Percentiles rank a stretch among this genome's conserved stretches.
phyloP scores from a whole-genome alignment of 805 yeast species.

The Suhomyces sp. region DNA sequence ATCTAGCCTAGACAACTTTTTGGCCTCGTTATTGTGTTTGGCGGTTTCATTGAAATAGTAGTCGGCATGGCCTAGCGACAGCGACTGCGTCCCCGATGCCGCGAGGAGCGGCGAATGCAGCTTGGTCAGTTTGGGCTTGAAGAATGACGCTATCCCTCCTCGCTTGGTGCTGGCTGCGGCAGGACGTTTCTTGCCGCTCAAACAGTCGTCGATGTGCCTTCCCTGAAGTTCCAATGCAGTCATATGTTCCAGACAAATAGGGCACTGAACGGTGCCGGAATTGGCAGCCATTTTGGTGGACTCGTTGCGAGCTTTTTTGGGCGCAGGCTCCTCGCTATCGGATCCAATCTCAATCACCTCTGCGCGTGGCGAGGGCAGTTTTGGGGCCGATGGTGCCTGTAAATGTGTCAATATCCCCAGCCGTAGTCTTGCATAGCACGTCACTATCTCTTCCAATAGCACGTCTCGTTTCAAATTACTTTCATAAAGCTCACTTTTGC shows the following conservation, averaged over 20 bases:
- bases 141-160: slow-evolving; percentile 28
- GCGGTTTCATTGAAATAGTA: slow-evolving; percentile 31
- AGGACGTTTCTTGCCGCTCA: slow-evolving; percentile 27
- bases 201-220: slow-evolving; percentile 61
- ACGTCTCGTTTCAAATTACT: slow-evolving; percentile 65
- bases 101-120: slow-evolving; percentile 2
- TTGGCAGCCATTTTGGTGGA: slow-evolving; percentile 15
- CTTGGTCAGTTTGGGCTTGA: slow-evolving; percentile 16
- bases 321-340: slow-evolving; percentile 7
- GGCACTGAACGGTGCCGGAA: slow-evolving; percentile 53
- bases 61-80: slow-evolving; percentile 19
- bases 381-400: slow-evolving; percentile 7
- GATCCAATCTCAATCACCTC: slow-evolving; percentile 16
- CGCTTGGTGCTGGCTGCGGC: slow-evolving; percentile 2
- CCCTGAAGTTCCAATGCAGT: slow-evolving; percentile 54
- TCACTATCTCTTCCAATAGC: slow-evolving; percentile 67
- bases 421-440: slow-evolving; percentile 48
- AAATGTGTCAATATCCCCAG: slow-evolving; percentile 16
- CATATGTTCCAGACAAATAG: slow-evolving; percentile 59
- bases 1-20: slow-evolving; percentile 61
- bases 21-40: slow-evolving; percentile 25
- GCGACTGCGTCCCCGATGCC: background rate
- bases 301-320: slow-evolving; percentile 6
- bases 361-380: slow-evolving; percentile 1
- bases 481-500: slow-evolving; percentile 67